Conservation (phyloP, 2,329 filamentous ascomycete species). For the Zymoseptoria crescenta region DNA sequence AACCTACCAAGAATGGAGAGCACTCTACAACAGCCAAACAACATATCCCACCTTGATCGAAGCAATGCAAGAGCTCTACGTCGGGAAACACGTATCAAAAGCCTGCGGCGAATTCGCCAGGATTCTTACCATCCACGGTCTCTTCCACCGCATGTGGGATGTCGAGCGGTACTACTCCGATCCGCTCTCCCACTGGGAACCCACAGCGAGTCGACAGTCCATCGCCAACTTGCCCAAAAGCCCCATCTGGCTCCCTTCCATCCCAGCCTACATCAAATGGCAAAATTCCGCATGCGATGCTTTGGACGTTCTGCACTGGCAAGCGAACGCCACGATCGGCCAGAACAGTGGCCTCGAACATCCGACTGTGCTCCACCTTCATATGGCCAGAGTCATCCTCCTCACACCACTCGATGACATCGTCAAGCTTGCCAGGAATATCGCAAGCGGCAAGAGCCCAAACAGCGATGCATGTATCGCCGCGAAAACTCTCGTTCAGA, state of each 20-base stretch:
- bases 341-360: slow-evolving; percentile 46
- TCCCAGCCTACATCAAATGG: slow-evolving; percentile 43
- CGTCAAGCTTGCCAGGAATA: slow-evolving; percentile 34
- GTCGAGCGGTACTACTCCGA: slow-evolving; percentile 39
- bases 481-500: slow-evolving; percentile 26
- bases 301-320: slow-evolving; percentile 52
- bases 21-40: slow-evolving; percentile 6
- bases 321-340: slow-evolving; percentile 46
- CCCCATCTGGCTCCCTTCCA: slow-evolving; percentile 40
- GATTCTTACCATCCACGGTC: slow-evolving; percentile 43
- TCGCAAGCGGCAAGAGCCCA: slow-evolving; percentile 19
- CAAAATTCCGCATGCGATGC: slow-evolving; percentile 41
- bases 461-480: slow-evolving; percentile 1
- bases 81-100: slow-evolving; percentile 40
- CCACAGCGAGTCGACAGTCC: slow-evolving; percentile 16
- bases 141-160: slow-evolving; percentile 45
- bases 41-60: slow-evolving; percentile 31
- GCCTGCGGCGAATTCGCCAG: slow-evolving; percentile 44
- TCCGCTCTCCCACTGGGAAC: slow-evolving; percentile 35
- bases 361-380: slow-evolving; percentile 49
- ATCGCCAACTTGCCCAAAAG: slow-evolving; percentile 10
- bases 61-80: slow-evolving; percentile 41
- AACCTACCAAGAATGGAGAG: slow-evolving; percentile 18
- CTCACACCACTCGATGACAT: slow-evolving; percentile 44
- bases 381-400: slow-evolving; percentile 46